Percentiles rank a stretch among this genome's conserved stretches.
Conservation (phyloP, 208 protist genomes). For the Crithidia fasciculata region DNA sequence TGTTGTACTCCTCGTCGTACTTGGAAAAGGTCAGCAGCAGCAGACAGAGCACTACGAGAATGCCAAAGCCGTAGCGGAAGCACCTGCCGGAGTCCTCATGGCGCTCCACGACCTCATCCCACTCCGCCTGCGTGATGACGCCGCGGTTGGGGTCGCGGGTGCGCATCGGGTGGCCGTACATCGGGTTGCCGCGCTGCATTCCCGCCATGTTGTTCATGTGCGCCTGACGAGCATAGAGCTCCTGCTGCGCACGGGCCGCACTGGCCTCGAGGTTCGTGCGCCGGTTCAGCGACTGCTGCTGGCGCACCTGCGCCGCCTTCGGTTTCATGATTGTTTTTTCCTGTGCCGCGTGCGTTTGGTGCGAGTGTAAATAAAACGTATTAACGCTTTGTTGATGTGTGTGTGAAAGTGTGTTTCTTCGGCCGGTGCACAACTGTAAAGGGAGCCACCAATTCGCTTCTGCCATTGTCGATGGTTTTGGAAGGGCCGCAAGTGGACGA, state of each 20-base stretch:
- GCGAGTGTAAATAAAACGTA: too few relatives aligned
- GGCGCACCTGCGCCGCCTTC: constrained; percentile 70
- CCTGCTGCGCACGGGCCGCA: constrained; percentile 41
- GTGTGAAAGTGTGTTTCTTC: constrained; percentile 11
- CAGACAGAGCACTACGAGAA: constrained; percentile 57
- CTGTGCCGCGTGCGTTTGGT: neutral
- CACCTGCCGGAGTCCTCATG: constrained; percentile 76
- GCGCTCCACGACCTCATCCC: constrained; percentile 76
- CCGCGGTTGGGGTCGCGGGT: constrained; percentile 66
- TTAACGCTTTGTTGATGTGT: neutral
- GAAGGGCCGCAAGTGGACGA: neutral
- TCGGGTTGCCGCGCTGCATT: constrained; percentile 9
- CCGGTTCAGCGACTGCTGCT: constrained; percentile 71
- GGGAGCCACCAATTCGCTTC: neutral
- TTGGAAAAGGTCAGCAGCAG: constrained; percentile 63
- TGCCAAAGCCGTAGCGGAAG: constrained; percentile 71
- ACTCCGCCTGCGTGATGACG: constrained; percentile 81
- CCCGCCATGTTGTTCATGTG: constrained; percentile 28
- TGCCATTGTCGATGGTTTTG: neutral
- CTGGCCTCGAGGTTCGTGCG: constrained; percentile 63
- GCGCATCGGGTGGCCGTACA: constrained; percentile 21
- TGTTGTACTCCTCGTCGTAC: constrained; percentile 87
- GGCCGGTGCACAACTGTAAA: too few relatives aligned
- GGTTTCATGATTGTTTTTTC: constrained; percentile 62
- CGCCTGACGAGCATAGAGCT: constrained; percentile 23